A percentile compares a stretch with the other conserved stretches of the same genome.
These are phyloP conservation scores for Symbiotaphrina buchneri DNA, from an alignment of 495 filamentous ascomycete species.

Conservation along the genomic window DNA sequence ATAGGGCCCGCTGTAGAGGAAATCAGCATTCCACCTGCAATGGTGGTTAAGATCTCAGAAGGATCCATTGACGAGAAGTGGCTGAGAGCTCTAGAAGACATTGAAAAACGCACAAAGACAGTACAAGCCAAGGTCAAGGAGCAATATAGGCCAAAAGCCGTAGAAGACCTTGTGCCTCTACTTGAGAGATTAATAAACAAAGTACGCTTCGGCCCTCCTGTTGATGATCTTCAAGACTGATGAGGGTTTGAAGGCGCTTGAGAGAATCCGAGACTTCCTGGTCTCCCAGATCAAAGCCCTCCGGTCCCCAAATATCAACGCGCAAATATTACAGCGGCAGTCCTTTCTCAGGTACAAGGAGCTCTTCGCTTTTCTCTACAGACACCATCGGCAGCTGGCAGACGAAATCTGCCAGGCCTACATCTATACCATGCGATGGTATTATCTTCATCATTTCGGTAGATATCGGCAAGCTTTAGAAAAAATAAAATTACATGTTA, in stretches of 20 bases:
- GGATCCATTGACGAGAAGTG: slow-evolving; percentile 79
- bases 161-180: slow-evolving; percentile 67
- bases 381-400: slow-evolving; percentile 53
- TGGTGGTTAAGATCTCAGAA: slow-evolving; percentile 65
- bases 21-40: slow-evolving; percentile 60
- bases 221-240: not conserved
- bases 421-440: slow-evolving; percentile 98
- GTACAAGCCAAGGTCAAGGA: slow-evolving; percentile 43
- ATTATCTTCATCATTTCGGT: slow-evolving; percentile 78
- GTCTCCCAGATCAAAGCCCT: slow-evolving; percentile 85
- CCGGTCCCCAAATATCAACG: slow-evolving; percentile 83
- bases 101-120: slow-evolving; percentile 52
- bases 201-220: slow-evolving; percentile 20
- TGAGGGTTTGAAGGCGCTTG: slow-evolving; percentile 36
- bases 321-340: slow-evolving; percentile 85
- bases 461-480: slow-evolving; percentile 67
- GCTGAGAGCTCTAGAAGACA: slow-evolving; percentile 64
- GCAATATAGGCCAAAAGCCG: slow-evolving; percentile 40
- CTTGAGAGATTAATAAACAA: slow-evolving; percentile 65
- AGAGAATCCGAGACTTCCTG: slow-evolving; percentile 81
- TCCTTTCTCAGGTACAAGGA: slow-evolving; percentile 73
- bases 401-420: slow-evolving; percentile 86
- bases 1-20: slow-evolving; percentile 84
- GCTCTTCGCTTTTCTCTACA: slow-evolving; percentile 60
- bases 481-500: slow-evolving; percentile 58